These are phyloP conservation scores for Ophiostoma piceae DNA, from an alignment of 2,329 filamentous ascomycete genomes.

Conservation along the genomic window DNA sequence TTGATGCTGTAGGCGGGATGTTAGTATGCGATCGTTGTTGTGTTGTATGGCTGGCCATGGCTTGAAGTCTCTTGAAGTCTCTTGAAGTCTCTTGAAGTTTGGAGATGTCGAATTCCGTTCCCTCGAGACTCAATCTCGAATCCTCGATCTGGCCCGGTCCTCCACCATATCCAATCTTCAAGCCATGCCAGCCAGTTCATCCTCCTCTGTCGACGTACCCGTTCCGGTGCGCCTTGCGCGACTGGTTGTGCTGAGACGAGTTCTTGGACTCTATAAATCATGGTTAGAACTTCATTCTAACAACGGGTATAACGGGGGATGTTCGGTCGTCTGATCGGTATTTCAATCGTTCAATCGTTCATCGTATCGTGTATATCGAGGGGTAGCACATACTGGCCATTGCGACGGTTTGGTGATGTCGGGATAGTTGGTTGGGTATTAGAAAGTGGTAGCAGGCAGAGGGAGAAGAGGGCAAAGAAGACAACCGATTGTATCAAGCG, in stretches of 20 bases:
- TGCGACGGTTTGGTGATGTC: conserved; percentile 45
- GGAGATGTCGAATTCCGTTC: background rate
- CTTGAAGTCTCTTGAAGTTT: background rate
- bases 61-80: background rate
- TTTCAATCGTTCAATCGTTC: conserved; percentile 12
- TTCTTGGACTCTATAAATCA: conserved; percentile 86
- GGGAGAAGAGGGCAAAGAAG: conserved; percentile 16
- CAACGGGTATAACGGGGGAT: background rate
- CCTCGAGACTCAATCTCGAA: background rate
- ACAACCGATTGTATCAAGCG: conserved; percentile 13
- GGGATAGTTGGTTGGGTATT: conserved; percentile 26
- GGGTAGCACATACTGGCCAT: conserved; percentile 61
- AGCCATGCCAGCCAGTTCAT: background rate
- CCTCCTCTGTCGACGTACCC: conserved; percentile 60
- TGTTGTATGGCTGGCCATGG: background rate
- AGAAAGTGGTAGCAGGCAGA: conserved; percentile 21
- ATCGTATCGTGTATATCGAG: background rate
- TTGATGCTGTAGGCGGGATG: conserved; percentile 69
- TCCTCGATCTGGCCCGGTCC: background rate
- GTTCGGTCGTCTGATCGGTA: conserved; percentile 1
- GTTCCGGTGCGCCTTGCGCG: conserved; percentile 98
- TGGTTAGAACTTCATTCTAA: conserved; percentile 30
- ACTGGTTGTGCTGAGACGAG: conserved; percentile 98
- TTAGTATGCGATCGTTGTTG: conserved; percentile 15
- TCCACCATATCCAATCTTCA: background rate